Conservation (phyloP, 2,329 filamentous ascomycete species). For the Penicillium polonicum region DNA sequence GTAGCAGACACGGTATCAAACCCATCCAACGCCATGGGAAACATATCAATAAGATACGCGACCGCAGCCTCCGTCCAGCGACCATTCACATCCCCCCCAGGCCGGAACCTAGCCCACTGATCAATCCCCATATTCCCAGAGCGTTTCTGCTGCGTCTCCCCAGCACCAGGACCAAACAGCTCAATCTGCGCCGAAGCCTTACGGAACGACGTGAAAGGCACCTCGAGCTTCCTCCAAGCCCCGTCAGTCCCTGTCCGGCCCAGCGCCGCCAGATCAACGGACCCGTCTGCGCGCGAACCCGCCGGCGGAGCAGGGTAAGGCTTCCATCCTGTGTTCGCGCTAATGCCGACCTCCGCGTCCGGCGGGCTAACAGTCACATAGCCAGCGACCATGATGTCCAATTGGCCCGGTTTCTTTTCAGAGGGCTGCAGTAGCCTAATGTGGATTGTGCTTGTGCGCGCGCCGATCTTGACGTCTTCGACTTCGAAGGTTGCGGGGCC, state of each 20-base stretch:
- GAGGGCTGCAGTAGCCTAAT: slow-evolving; percentile 52
- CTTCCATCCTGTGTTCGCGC: slow-evolving; percentile 55
- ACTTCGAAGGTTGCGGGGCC: slow-evolving; percentile 60
- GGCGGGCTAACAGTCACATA: slow-evolving; percentile 65
- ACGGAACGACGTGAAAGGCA: slow-evolving; percentile 41
- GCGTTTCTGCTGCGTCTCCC: slow-evolving; percentile 15
- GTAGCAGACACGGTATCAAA: slow-evolving; percentile 35
- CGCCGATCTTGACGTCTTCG: slow-evolving; percentile 63
- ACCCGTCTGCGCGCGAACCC: slow-evolving; percentile 36
- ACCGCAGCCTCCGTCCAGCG: slow-evolving; percentile 63
- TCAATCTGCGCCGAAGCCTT: slow-evolving; percentile 53
- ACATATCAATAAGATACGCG: slow-evolving; percentile 67
- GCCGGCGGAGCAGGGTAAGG: slow-evolving; percentile 48
- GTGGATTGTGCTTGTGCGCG: slow-evolving; percentile 63
- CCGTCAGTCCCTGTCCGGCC: slow-evolving; percentile 27
- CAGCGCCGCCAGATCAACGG: slow-evolving; percentile 25
- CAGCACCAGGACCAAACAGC: slow-evolving; percentile 44
- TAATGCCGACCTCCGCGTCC: slow-evolving; percentile 56
- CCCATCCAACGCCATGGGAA: slow-evolving; percentile 63
- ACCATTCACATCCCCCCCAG: slow-evolving; percentile 48
- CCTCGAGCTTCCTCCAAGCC: slow-evolving; percentile 22
- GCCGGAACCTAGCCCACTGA: slow-evolving; percentile 65
- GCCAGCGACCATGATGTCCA: slow-evolving; percentile 61
- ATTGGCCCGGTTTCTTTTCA: slow-evolving; percentile 30
- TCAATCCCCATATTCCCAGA: slow-evolving; percentile 47